A percentile compares a stretch with the other conserved stretches of the same genome.
phyloP scores from a whole-genome alignment of 306 rosid genomes.

The Begonia masoniana region DNA sequence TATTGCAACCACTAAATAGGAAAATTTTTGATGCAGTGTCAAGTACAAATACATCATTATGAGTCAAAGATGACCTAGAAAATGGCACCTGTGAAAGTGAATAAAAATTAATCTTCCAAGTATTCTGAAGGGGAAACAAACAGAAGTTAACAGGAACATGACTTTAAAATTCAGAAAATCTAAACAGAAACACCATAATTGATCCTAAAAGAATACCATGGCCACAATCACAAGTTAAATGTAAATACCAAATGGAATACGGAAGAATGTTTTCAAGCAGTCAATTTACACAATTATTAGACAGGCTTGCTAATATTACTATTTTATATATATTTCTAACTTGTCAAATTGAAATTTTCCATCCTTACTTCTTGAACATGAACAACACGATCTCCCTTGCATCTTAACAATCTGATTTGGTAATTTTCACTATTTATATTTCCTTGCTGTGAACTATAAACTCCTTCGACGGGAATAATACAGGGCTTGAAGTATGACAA shows the following conservation, averaged over 20 bases:
- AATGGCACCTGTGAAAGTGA: slow-evolving; percentile 57
- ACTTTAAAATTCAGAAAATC: neutral
- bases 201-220: too few species aligned
- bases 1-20: slow-evolving; percentile 89
- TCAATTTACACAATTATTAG: too few species aligned
- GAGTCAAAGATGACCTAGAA: slow-evolving; percentile 77
- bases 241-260: too few species aligned
- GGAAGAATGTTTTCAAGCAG: too few species aligned
- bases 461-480: slow-evolving; percentile 77
- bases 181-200: too few species aligned
- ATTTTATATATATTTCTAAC: neutral
- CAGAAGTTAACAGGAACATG: neutral
- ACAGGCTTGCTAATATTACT: too few species aligned
- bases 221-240: too few species aligned
- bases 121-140: slow-evolving; percentile 4
- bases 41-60: slow-evolving; percentile 77
- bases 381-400: slow-evolving; percentile 91
- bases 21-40: slow-evolving; percentile 84
- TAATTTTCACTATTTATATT: slow-evolving; percentile 43
- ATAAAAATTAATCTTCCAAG: slow-evolving; percentile 10
- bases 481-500: slow-evolving; percentile 86
- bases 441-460: slow-evolving; percentile 44
- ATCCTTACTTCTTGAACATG: slow-evolving; percentile 74
- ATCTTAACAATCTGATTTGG: slow-evolving; percentile 49
- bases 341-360: neutral